These are phyloP conservation scores for Scenedesmus sp. DNA, from an alignment of 163 green algal genomes.

Conservation along the genomic window DNA sequence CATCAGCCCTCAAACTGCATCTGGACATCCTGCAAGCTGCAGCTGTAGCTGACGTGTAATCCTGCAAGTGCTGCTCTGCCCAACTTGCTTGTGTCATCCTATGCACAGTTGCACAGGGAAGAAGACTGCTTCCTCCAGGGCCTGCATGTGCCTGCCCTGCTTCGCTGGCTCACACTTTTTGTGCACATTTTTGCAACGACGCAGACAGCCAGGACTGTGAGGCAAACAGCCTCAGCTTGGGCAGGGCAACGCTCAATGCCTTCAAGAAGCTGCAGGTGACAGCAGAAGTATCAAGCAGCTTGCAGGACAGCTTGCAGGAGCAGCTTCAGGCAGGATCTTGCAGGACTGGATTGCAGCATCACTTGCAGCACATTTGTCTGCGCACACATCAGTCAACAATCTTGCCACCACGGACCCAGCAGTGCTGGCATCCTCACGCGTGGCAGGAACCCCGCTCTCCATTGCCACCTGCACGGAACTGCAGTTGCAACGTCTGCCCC, in stretches of 20 bases:
- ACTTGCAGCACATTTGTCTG: too few species aligned
- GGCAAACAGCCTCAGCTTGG: neutral
- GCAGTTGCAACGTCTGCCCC: too few species aligned
- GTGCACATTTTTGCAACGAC: neutral
- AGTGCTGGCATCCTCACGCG: too few species aligned
- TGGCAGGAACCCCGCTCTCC: too few species aligned
- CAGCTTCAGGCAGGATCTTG: too few species aligned
- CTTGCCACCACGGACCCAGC: too few species aligned
- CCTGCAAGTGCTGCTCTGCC: neutral
- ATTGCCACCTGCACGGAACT: too few species aligned
- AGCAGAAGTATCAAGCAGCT: neutral
- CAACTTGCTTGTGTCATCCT: neutral
- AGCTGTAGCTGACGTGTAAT: neutral
- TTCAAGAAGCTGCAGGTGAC: neutral
- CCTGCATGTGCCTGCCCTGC: neutral
- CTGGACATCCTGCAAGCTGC: neutral
- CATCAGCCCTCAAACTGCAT: too few species aligned
- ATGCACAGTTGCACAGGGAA: too few species aligned
- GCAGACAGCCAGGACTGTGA: neutral
- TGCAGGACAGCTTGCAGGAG: neutral
- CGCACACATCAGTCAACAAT: too few species aligned
- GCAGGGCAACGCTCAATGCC: neutral
- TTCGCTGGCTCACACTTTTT: neutral
- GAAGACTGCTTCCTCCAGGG: too few species aligned
- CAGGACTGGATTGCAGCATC: too few species aligned